Evolutionary conservation across 2,329 filamentous ascomycete genomes (phyloP), one percentile per base, ranked within the genome.

Genomic region (Epichloe festucae): DNA sequence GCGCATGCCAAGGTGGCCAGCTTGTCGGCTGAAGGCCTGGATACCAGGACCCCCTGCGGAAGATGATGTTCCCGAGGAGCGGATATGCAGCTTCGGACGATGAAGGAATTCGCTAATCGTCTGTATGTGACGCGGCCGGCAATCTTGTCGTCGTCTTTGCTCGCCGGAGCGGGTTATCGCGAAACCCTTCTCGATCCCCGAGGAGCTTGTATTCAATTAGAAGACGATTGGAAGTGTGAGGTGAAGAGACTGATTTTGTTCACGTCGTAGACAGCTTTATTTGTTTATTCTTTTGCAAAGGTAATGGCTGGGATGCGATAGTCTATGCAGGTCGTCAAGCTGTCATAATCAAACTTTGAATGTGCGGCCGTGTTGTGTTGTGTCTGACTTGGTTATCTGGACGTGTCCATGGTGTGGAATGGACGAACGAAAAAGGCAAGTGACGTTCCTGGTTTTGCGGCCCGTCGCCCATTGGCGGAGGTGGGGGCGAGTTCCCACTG

Each of bases 1-100:
- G 48, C 46, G 52, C 48, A 48, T 49, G 49, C 45, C 23, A 42
- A 23, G 47, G 41, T 50, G 19, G 53, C 53, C 53, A 54, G 51
- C 50, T 38, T 52, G 53, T 8, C 36, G 49, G 35, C 36, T 46
- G 42, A 14, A 31, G 15, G 10, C 7, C 23, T 17, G 19, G 42
- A 21, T 5, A 15, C 23, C 21, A 46, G 43, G 27, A 31, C 27
- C 19, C 43, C 15, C 3, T 1, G 12, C 15, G 15, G n/a, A 21
- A 17, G 8, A 34, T 19, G 15, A 15, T 43, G 31, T 31, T 31
- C 3, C 8, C 1, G 31, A 11, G 31, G 10, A 10, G 31, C 31
- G 31, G 10, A 31, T 11, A 4, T 31, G 4, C 8, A 31, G 31
- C 31, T 31, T 31, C 31, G 31, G 8, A 10, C 31, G 31, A 11